Conservation (phyloP, 164 flowering plant species). For the Vitis riparia region DNA sequence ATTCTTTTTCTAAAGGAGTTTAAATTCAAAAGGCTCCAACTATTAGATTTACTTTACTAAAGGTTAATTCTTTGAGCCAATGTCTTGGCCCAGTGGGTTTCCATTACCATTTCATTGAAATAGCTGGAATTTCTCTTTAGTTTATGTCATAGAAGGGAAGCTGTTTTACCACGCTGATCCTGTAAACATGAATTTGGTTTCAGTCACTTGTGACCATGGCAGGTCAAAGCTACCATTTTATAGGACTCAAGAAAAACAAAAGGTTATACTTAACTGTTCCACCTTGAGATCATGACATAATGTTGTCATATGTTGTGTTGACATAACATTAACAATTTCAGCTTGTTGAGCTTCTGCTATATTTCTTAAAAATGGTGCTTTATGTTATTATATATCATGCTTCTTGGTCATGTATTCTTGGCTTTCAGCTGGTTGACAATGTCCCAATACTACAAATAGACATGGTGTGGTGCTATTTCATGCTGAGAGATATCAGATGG, state of each 20-base stretch:
- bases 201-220: too few relatives aligned
- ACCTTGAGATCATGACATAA: not conserved
- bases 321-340: not conserved
- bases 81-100: not conserved
- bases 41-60: not conserved
- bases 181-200: too few relatives aligned
- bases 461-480: conserved; percentile 96
- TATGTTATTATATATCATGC: not conserved
- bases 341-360: not conserved
- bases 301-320: not conserved
- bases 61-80: not conserved
- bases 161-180: too few relatives aligned
- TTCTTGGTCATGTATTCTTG: not conserved
- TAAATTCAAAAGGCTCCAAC: not conserved
- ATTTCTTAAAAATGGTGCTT: not conserved
- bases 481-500: conserved; percentile 85
- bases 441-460: conserved; percentile 89
- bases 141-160: too few relatives aligned
- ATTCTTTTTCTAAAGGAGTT: not conserved
- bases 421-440: conserved; percentile 75
- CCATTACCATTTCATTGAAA: not conserved
- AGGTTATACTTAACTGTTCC: too few relatives aligned
- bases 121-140: not conserved
- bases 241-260: not conserved
- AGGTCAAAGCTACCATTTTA: not conserved